phyloP scores from a whole-genome alignment of 345 rosid genomes.

The Pugionium dolabratum region DNA sequence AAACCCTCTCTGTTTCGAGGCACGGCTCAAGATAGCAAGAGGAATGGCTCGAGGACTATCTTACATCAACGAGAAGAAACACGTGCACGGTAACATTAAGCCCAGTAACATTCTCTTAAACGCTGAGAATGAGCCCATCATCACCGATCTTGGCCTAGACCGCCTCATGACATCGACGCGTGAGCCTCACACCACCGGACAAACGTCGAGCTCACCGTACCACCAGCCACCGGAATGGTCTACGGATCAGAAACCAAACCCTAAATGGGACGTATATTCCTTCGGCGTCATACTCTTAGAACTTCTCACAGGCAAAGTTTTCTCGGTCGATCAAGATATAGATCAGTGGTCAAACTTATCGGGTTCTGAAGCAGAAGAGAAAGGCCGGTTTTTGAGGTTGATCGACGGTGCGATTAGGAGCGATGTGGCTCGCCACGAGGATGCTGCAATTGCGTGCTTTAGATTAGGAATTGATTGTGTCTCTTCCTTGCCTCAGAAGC shows the following conservation, averaged over 20 bases:
- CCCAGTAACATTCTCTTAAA: conserved; percentile 73
- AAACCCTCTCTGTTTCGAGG: conserved; percentile 50
- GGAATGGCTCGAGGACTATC: conserved; percentile 79
- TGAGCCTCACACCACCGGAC: conserved; percentile 20
- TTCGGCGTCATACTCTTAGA: conserved; percentile 72
- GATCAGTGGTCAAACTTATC: conserved; percentile 47
- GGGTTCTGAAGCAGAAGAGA: conserved; percentile 49
- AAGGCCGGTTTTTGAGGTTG: conserved; percentile 51
- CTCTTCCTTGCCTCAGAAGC: conserved; percentile 62
- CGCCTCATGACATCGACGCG: conserved; percentile 39
- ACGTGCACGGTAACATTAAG: conserved; percentile 75
- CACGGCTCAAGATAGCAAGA: conserved; percentile 73
- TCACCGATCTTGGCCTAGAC: conserved; percentile 73
- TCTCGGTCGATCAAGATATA: conserved; percentile 54
- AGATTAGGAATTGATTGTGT: conserved; percentile 76
- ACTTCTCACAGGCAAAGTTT: conserved; percentile 66
- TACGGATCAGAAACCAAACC: conserved; percentile 54
- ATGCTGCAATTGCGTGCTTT: conserved; percentile 55
- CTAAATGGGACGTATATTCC: conserved; percentile 89
- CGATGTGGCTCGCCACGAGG: conserved; percentile 61
- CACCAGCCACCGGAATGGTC: conserved; percentile 70
- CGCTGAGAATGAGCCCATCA: conserved; percentile 62
- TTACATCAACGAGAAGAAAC: conserved; percentile 78
- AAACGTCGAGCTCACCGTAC: conserved; percentile 44
- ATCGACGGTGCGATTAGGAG: conserved; percentile 58